These are phyloP conservation scores for Hanseniaspora pseudoguilliermondii DNA, from an alignment of 805 yeast genomes.

Conservation along the genomic window DNA sequence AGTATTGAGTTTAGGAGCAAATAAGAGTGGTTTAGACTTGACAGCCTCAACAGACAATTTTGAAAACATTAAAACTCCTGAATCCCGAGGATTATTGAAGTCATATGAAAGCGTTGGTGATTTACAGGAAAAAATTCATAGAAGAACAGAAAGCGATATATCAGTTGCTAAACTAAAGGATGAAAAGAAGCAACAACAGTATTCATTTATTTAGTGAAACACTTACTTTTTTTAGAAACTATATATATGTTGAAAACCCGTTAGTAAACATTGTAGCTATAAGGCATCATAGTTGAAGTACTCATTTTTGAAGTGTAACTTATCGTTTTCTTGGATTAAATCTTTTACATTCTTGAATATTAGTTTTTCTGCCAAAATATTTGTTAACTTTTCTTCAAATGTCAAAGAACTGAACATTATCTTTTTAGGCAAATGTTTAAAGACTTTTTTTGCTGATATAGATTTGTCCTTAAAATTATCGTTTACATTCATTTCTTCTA, in stretches of 20 bases:
- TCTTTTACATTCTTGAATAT: not conserved
- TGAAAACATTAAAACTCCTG: not conserved
- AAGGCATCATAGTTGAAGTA: not conserved
- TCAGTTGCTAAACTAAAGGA: conserved; percentile 1
- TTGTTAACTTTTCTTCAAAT: not conserved
- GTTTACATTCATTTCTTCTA: not conserved
- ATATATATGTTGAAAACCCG: not conserved
- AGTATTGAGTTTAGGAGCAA: not conserved
- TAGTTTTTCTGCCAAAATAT: not conserved
- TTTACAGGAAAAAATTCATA: not conserved
- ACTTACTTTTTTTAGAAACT: no score
- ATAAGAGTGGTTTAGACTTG: not conserved
- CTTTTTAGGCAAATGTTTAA: not conserved
- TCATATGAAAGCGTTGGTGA: not conserved
- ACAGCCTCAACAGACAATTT: not conserved
- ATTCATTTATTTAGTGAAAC: not conserved
- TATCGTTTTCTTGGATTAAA: not conserved
- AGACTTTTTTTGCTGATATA: not conserved
- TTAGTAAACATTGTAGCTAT: not conserved
- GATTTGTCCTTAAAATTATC: not conserved
- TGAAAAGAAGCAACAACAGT: conserved; percentile 6
- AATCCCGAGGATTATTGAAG: not conserved
- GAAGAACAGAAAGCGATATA: conserved; percentile 9
- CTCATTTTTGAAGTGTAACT: not conserved
- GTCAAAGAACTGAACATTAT: not conserved